These are phyloP conservation scores for Pontederia crassipes DNA, from an alignment of 176 grass and related monocot species.

Conservation along the genomic window DNA sequence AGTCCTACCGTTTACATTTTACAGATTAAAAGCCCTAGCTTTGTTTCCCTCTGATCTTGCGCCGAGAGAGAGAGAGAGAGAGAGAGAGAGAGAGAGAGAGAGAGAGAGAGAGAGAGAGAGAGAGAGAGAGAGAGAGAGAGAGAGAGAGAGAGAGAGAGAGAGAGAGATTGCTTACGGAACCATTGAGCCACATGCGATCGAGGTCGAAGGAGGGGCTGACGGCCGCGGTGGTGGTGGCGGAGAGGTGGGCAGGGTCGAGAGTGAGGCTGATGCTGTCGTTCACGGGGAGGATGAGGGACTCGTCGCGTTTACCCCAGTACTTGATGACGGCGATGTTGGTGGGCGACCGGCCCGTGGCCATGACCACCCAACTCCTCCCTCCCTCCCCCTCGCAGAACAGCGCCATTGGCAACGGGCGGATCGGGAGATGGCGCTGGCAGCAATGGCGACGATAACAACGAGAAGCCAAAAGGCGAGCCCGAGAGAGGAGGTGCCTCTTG, in stretches of 20 bases:
- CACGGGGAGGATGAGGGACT: slow-evolving; percentile 78
- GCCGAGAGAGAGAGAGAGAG: no score
- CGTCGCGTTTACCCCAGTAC: slow-evolving; percentile 98
- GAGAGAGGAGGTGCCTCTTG: no score
- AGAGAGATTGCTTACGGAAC: slow-evolving; percentile 35
- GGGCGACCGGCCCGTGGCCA: slow-evolving; percentile 73
- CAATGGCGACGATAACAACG: no score
- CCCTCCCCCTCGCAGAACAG: background rate
- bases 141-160: background rate
- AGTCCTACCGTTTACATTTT: no score
- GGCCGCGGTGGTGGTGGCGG: slow-evolving; percentile 87
- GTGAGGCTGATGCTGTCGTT: slow-evolving; percentile 98
- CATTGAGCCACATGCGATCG: slow-evolving; percentile 98
- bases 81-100: background rate
- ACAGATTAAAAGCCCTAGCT: no score
- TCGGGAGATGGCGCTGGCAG: no score
- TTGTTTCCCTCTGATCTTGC: no score
- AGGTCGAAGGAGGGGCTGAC: slow-evolving; percentile 70
- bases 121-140: no score
- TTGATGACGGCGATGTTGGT: slow-evolving; percentile 99
- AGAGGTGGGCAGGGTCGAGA: slow-evolving; percentile 87
- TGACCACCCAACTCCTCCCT: slow-evolving; percentile 52
- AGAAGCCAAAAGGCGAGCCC: no score
- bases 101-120: background rate
- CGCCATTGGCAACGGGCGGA: no score